These are phyloP conservation scores for Gymnopilus dilepis DNA, from an alignment of 768 basidiomycete genomes.

Conservation along the genomic window DNA sequence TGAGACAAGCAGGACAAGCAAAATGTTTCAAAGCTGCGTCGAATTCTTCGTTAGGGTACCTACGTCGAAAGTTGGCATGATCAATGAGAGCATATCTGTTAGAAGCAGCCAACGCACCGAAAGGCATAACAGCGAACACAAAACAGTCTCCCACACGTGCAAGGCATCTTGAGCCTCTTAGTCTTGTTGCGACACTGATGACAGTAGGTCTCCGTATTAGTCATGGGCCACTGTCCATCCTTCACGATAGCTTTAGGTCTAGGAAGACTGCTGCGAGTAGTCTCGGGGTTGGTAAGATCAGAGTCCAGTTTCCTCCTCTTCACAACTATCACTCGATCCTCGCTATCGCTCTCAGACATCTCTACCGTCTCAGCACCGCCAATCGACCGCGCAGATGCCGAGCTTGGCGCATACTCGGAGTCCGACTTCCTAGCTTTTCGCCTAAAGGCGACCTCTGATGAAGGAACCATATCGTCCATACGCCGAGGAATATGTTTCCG, in stretches of 20 bases:
- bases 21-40: constrained; percentile 28
- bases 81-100: neutral
- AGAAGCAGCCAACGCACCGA: constrained; percentile 21
- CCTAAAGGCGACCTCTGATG: neutral
- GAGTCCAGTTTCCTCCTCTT: neutral
- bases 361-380: neutral
- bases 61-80: constrained; percentile 12
- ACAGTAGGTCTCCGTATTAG: constrained; percentile 4
- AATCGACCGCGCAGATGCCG: neutral
- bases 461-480: constrained; percentile 6
- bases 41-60: constrained; percentile 34
- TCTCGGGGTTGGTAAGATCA: neutral
- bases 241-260: neutral
- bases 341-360: neutral
- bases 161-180: constrained; percentile 20
- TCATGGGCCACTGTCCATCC: neutral
- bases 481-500: neutral
- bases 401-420: neutral
- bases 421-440: neutral
- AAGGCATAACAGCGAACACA: constrained; percentile 20
- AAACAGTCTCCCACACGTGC: constrained; percentile 23
- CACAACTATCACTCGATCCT: neutral
- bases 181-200: constrained; percentile 23
- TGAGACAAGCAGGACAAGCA: constrained; percentile 50
- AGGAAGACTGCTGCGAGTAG: neutral